These are phyloP conservation scores for Tylopilus felleus DNA, from an alignment of 768 basidiomycete genomes.

Conservation along the genomic window DNA sequence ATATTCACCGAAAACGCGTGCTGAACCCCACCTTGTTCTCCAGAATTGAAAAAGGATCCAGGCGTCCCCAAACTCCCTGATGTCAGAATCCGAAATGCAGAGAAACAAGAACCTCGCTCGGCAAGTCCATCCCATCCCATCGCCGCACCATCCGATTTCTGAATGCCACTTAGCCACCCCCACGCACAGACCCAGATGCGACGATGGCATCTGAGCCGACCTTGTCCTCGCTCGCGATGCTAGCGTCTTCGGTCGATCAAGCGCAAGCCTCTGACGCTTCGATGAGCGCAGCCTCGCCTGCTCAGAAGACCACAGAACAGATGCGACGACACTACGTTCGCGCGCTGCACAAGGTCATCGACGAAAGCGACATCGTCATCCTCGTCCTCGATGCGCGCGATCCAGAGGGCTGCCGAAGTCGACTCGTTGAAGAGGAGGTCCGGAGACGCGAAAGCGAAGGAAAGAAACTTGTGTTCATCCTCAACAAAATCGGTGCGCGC, in stretches of 20 bases:
- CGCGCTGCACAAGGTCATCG: slow-evolving; percentile 86
- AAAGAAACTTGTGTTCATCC: slow-evolving; percentile 87
- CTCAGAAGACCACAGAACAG: slow-evolving; percentile 63
- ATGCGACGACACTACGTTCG: slow-evolving; percentile 71
- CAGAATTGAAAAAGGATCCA: slow-evolving; percentile 86
- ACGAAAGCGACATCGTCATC: slow-evolving; percentile 87
- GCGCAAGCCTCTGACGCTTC: slow-evolving; percentile 16
- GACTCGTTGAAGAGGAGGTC: slow-evolving; percentile 93
- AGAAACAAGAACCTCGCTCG: slow-evolving; percentile 42
- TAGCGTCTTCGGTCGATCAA: slow-evolving; percentile 38
- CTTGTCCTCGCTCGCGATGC: slow-evolving; percentile 53
- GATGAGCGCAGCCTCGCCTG: slow-evolving; percentile 30
- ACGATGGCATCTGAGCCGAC: slow-evolving; percentile 76
- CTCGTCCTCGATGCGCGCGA: slow-evolving; percentile 92
- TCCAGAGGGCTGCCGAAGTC: slow-evolving; percentile 89
- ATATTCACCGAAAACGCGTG: slow-evolving; percentile 4
- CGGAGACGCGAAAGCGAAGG: slow-evolving; percentile 79
- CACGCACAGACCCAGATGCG: slow-evolving; percentile 46
- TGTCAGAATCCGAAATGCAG: slow-evolving; percentile 58
- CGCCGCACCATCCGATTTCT: neutral
- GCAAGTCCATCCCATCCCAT: slow-evolving; percentile 29
- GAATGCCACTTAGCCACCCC: slow-evolving; percentile 16
- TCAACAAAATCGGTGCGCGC: slow-evolving; percentile 94
- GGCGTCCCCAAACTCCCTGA: slow-evolving; percentile 81
- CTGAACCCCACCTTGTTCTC: neutral